Conservation (phyloP, 352 stramenopile genomes). For the Elongisporangium undulatum region DNA sequence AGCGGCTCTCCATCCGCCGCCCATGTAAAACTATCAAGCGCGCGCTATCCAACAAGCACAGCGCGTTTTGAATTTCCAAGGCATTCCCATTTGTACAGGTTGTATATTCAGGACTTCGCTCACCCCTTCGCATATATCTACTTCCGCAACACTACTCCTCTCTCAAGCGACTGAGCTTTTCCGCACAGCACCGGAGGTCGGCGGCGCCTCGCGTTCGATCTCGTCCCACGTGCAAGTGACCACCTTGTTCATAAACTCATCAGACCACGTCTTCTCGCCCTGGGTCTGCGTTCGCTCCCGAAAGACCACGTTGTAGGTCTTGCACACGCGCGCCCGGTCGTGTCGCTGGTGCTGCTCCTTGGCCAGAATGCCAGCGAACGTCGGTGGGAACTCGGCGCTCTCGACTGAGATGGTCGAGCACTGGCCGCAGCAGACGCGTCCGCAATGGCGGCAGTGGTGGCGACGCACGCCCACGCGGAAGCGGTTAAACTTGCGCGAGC, state of each 20-base stretch:
- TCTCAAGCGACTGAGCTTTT: conserved; percentile 25
- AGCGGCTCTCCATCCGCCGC: background rate
- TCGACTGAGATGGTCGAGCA: conserved; percentile 76
- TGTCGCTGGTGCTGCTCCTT: conserved; percentile 35
- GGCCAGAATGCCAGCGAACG: conserved; percentile 44
- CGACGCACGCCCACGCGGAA: conserved; percentile 62
- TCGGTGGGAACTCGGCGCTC: conserved; percentile 59
- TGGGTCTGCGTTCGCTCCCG: conserved; percentile 53
- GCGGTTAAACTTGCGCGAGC: conserved; percentile 60
- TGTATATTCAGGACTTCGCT: background rate
- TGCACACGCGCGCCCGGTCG: conserved; percentile 32
- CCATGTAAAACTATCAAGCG: background rate
- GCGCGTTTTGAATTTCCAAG: no score
- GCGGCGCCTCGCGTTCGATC: conserved; percentile 27
- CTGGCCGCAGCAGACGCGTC: conserved; percentile 69
- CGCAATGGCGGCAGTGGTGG: conserved; percentile 86
- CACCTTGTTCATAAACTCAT: conserved; percentile 56
- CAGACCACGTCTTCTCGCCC: conserved; percentile 45
- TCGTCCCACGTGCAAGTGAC: conserved; percentile 64
- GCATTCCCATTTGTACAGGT: background rate
- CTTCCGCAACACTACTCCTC: background rate
- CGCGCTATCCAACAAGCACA: background rate
- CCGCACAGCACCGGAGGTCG: conserved; percentile 13
- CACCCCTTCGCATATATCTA: background rate
- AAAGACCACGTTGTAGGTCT: conserved; percentile 70